Conservation (phyloP, 768 basidiomycete genomes). For the Favolaschia claudopus region DNA sequence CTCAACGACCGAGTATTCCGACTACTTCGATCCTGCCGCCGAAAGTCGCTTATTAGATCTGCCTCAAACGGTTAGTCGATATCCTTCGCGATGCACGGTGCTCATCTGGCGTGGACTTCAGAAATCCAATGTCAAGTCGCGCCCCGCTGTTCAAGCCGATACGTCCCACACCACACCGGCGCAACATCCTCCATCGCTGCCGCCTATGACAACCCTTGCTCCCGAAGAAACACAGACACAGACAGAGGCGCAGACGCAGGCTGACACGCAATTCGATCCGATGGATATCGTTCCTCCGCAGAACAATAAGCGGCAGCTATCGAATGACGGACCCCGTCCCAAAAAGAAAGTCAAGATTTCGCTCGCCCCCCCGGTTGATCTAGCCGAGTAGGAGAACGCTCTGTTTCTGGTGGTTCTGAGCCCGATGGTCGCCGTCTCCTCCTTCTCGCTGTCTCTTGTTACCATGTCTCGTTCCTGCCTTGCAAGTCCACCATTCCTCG, state of each 20-base stretch:
- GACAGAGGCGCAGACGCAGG: constrained; percentile 47
- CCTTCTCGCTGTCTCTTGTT: neutral
- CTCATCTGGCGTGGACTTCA: constrained; percentile 10
- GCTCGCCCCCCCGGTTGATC: constrained; percentile 70
- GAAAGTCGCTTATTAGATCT: constrained; percentile 72
- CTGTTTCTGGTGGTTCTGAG: constrained; percentile 6
- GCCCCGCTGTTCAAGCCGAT: neutral
- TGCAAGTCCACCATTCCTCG: neutral
- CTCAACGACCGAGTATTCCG: constrained; percentile 55
- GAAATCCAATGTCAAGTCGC: constrained; percentile 29
- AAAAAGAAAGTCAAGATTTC: constrained; percentile 79
- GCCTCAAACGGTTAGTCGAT: constrained; percentile 56
- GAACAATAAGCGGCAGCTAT: constrained; percentile 29
- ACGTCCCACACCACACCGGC: neutral
- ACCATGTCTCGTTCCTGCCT: neutral
- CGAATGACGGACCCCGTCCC: constrained; percentile 37
- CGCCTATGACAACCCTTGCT: no score
- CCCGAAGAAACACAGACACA: constrained; percentile 1
- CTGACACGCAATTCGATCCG: constrained; percentile 46
- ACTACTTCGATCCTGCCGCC: constrained; percentile 75
- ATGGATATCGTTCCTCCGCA: constrained; percentile 27
- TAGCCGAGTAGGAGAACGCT: constrained; percentile 62
- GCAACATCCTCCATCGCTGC: constrained; percentile 9
- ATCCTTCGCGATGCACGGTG: neutral
- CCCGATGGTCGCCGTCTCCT: no score